Evolutionary conservation across 352 stramenopile species (phyloP).

Genomic region (Elongisporangium prolatum): DNA sequence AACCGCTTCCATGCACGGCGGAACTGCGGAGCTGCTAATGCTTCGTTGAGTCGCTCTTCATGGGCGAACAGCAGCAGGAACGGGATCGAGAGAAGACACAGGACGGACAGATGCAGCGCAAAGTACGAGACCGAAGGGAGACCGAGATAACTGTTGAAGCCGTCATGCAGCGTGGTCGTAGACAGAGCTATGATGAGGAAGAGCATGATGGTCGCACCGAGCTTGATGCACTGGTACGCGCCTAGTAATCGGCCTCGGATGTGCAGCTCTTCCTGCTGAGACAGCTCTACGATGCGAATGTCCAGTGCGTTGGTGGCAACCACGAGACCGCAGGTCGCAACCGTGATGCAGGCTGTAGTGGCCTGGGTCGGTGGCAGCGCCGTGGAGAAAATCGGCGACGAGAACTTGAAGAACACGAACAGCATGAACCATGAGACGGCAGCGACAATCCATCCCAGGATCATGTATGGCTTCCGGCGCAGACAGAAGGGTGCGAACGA

Average conservation of each 20-base stretch:
- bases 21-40: slow-evolving; percentile 2
- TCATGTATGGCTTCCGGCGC: slow-evolving; percentile 70
- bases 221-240: slow-evolving; percentile 22
- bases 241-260: slow-evolving; percentile 21
- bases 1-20: slow-evolving; percentile 18
- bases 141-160: neutral
- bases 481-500: slow-evolving; percentile 17
- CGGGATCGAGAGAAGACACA: slow-evolving; percentile 20
- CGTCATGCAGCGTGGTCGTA: neutral
- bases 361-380: slow-evolving; percentile 4
- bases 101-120: neutral
- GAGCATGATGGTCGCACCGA: neutral
- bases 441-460: slow-evolving; percentile 36
- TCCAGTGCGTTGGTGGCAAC: slow-evolving; percentile 26
- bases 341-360: slow-evolving; percentile 9
- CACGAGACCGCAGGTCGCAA: slow-evolving; percentile 25
- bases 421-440: slow-evolving; percentile 20
- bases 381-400: slow-evolving; percentile 4
- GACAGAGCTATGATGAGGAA: neutral
- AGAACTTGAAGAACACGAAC: slow-evolving; percentile 21
- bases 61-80: slow-evolving; percentile 20
- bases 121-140: neutral
- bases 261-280: slow-evolving; percentile 33
- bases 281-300: slow-evolving; percentile 40
- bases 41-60: slow-evolving; percentile 7